Base-by-base conservation (phyloP, 2,329 filamentous ascomycete genomes). In the Talaromyces islandicus region DNA sequence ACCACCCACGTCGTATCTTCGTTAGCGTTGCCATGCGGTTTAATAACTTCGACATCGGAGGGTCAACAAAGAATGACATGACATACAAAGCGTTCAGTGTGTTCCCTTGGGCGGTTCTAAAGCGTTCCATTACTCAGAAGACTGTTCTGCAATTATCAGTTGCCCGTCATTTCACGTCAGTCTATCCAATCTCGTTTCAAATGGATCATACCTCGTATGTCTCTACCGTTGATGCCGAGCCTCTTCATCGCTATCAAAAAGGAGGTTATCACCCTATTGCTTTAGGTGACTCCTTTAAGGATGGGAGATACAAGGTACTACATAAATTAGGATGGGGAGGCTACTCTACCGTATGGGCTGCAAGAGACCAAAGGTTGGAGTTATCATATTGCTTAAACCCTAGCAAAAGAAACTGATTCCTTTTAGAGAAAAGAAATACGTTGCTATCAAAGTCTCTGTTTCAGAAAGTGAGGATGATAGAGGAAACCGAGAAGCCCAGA, bases 321-420 rank as follows among this genome's bases (percentile, higher is more conserved):
- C 71, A 74, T 61, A 78, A 77, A 63, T 54, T 77, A 48, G 74
- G 72, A 21, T 70, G 65, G 64, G 74, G 73, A 59, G 69, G 69
- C 1, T 73, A 68, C 61, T 71, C 73, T 7, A 75, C 71, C 7
- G 70, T 75, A 38, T 77, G 73, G 73, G 65, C 67, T 54, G 54
- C 68, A 25, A 71, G 68, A 65, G 71, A 74, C 63, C 62, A 61
- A 64, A 67, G 58, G 65, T 68, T 56, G 32, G 59, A 60, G 17
- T 51, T 21, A 46, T 17, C 7, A 6, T 35, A 24, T 43, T 43
- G 4, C 14, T 46, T 35, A 30, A 27, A 56, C 12, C 54, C 21
- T 46, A 2, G 24, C 48, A 35, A 46, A 46, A 27, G 10, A 46
- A 53, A 5, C 30, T 58, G 4, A 58, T 35, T n/a, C 4, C 21